Evolutionary conservation across 192 early-diverging fungal species (phyloP), one percentile per base, ranked within the genome.

Genomic region (Lobulomyces angularis): DNA sequence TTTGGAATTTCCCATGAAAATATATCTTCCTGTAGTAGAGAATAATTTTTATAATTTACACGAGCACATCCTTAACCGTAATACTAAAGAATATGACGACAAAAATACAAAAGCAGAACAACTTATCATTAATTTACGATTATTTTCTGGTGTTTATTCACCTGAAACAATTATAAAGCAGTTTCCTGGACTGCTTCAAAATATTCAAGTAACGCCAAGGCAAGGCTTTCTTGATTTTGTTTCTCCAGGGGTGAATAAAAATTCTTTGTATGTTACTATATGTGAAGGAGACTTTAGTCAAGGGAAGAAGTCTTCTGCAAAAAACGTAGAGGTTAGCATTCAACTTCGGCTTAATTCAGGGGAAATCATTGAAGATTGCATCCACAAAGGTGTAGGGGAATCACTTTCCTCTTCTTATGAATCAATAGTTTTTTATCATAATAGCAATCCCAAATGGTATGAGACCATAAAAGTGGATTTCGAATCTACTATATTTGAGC

Each of bases 381-480:
- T 84, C 9, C 56, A 33, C 21, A 43, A 58, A n/a, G 79, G 71
- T 8, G 27, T 56, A 32, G 46, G 65, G 20, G 36, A 56, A 22
- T 28, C 35, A 14, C 37, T 45, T 30, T 41, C 48, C 4, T 51
- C 48, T 3, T 40, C 38, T 6, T 81, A 70, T 45, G 75, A 81
- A 23, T 72, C 69, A 1, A 45, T 74, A 17, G 58, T 83, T 1
- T 78, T 65, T 48, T 71, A 73, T 28, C 76, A 84, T 45, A 60
- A 61, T 14, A 58, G 63, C 27, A 42, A 45, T 31, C 80, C 82
- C 23, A 46, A 41, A 8, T 84, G 80, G 79, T 45, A 45, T 8
- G 82, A 84, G 58, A 72, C 62, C 2, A 53, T 84, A 41, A 62
- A 72, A 23, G 53, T 84, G 8, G 71, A 71, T 32, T 59, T 83